A percentile compares a stretch with the other conserved stretches of the same genome.
Evolutionary conservation across 192 early-diverging fungal species (phyloP).

Genomic region (Backusella luteola): DNA sequence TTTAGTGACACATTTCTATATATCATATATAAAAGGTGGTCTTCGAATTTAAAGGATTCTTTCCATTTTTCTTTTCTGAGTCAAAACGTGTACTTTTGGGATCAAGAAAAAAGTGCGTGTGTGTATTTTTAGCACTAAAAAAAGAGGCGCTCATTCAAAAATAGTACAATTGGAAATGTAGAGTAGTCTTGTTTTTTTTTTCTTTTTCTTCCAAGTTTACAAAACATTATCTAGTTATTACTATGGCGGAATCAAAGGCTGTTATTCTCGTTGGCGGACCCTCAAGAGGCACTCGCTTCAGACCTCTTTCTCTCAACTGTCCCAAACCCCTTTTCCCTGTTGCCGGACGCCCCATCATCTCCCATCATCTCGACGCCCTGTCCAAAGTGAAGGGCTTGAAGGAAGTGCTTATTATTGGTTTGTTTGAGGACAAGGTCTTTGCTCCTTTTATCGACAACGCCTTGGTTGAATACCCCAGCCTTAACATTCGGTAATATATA

Average conservation of each 20-base stretch:
- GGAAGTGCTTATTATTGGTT: slow-evolving; percentile 94
- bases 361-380: slow-evolving; percentile 93
- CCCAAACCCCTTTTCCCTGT: slow-evolving; percentile 99
- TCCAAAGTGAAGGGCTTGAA: slow-evolving; percentile 84
- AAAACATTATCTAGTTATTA: background rate
- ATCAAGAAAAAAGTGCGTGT: background rate
- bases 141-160: background rate
- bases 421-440: slow-evolving; percentile 96
- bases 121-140: background rate
- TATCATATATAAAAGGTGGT: too few relatives aligned
- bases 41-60: too few relatives aligned
- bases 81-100: background rate
- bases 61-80: background rate
- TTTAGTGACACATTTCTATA: too few relatives aligned
- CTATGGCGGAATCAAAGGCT: slow-evolving; percentile 64
- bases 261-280: slow-evolving; percentile 98
- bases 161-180: background rate
- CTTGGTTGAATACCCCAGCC: slow-evolving; percentile 80
- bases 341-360: slow-evolving; percentile 93
- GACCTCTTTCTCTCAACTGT: slow-evolving; percentile 91
- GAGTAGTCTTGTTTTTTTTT: background rate
- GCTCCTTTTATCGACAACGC: slow-evolving; percentile 84
- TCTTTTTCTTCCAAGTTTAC: background rate
- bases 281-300: slow-evolving; percentile 95
- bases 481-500: slow-evolving; percentile 75